Evolutionary conservation across 768 basidiomycete genomes (phyloP).

Genomic region (Neoboletus brunneissimus): DNA sequence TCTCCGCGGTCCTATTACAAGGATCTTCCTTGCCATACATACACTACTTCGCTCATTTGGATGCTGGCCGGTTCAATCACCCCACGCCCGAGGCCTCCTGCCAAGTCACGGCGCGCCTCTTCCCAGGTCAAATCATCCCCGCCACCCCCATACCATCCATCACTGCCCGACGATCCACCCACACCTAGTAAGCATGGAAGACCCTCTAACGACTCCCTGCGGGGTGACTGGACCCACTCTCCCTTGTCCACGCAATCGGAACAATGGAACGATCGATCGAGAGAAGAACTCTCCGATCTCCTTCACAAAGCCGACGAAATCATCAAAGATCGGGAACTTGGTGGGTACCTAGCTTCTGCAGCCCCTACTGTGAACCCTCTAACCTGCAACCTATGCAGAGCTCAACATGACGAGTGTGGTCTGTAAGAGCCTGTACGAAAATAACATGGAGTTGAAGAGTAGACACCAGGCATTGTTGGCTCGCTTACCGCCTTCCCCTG

Average conservation of each 20-base stretch:
- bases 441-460: constrained; percentile 63
- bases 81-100: constrained; percentile 69
- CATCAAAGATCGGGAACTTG: constrained; percentile 74
- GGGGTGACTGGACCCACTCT: constrained; percentile 8
- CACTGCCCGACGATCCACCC: constrained; percentile 30
- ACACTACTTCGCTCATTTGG: constrained; percentile 32
- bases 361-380: constrained; percentile 4
- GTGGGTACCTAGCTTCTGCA: constrained; percentile 39
- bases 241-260: constrained; percentile 33
- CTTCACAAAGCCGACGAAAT: constrained; percentile 70
- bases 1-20: neutral
- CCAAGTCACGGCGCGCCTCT: constrained; percentile 54
- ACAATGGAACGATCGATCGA: constrained; percentile 64
- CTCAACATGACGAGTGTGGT: constrained; percentile 64
- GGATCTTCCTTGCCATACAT: constrained; percentile 13
- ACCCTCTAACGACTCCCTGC: constrained; percentile 28
- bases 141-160: constrained; percentile 58
- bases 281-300: constrained; percentile 68
- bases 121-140: constrained; percentile 39
- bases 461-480: constrained; percentile 72
- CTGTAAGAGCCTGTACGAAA: constrained; percentile 67
- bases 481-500: constrained; percentile 52
- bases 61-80: constrained; percentile 42
- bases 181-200: constrained; percentile 32
- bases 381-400: constrained; percentile 40